A percentile compares a stretch with the other conserved stretches of the same genome.
phyloP scores from a whole-genome alignment of 2,329 filamentous ascomycete species.

The Dichotomopilus funicola region DNA sequence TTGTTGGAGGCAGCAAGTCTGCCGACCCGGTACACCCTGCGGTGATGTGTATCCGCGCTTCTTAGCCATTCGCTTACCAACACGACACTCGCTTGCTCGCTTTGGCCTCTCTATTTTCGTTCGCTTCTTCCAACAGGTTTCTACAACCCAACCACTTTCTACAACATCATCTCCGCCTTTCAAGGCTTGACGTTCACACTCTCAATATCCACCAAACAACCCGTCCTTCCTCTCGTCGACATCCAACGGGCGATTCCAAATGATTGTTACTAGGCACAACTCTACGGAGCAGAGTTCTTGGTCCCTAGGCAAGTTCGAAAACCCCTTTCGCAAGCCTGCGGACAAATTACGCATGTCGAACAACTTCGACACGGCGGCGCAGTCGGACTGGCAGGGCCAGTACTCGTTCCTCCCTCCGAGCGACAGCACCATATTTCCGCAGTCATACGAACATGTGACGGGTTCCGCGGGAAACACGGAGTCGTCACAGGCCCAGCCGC shows the following conservation, averaged over 20 bases:
- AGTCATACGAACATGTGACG: conserved; percentile 38
- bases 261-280: conserved; percentile 51
- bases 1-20: conserved; percentile 15
- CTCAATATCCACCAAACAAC: conserved; percentile 9
- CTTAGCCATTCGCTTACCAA: conserved; percentile 13
- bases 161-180: not conserved
- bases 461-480: conserved; percentile 32
- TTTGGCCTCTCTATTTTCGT: not conserved
- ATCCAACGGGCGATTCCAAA: conserved; percentile 34
- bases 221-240: conserved; percentile 9
- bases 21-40: conserved; percentile 13
- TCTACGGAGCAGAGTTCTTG: conserved; percentile 50
- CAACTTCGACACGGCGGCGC: conserved; percentile 45
- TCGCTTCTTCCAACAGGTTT: not conserved
- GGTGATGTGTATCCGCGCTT: conserved; percentile 17
- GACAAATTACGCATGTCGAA: conserved; percentile 52
- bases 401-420: conserved; percentile 44
- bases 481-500: conserved; percentile 32
- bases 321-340: conserved; percentile 38
- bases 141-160: conserved; percentile 1
- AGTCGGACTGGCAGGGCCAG: conserved; percentile 52
- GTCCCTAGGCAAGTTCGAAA: conserved; percentile 48
- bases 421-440: conserved; percentile 40
- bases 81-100: conserved; percentile 15
- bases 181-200: conserved; percentile 6